A percentile compares a stretch with the other conserved stretches of the same genome.
Conservation (phyloP, 805 yeast genomes). For the Starmerella khaoyaiensis region DNA sequence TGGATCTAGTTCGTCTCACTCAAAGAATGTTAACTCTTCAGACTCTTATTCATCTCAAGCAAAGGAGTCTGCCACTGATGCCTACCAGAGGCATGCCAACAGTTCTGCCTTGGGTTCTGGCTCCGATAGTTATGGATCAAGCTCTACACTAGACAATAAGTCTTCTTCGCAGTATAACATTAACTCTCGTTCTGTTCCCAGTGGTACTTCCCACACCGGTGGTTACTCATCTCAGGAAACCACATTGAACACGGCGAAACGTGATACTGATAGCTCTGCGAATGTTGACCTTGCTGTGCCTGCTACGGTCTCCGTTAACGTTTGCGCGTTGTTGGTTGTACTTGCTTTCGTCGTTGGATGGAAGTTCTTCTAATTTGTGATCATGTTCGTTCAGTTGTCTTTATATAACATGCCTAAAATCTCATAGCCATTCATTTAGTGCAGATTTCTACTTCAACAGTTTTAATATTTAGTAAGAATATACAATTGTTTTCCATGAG, state of each 20-base stretch:
- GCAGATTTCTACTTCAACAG: neutral
- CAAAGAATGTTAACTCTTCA: no score
- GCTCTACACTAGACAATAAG: neutral
- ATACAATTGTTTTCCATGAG: neutral
- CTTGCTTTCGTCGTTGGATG: constrained; percentile 52
- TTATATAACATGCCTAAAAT: neutral
- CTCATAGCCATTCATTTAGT: no score
- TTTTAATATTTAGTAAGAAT: neutral
- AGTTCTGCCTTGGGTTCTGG: neutral
- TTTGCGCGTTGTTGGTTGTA: constrained; percentile 43
- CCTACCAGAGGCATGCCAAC: no score
- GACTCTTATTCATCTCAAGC: no score
- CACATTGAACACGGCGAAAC: constrained; percentile 1
- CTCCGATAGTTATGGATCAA: constrained; percentile 1
- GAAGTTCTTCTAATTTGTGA: no score
- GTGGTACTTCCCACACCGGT: no score
- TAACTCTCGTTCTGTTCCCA: no score
- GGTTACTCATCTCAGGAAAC: constrained; percentile 7
- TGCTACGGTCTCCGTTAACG: constrained; percentile 43
- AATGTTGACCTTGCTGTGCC: no score
- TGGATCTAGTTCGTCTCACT: no score
- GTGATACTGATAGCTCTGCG: no score
- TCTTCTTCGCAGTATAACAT: neutral
- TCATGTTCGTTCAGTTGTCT: no score
- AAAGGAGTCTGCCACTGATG: no score